Conservation (phyloP, 192 early-diverging fungal genomes). For the Endogone sp. region DNA sequence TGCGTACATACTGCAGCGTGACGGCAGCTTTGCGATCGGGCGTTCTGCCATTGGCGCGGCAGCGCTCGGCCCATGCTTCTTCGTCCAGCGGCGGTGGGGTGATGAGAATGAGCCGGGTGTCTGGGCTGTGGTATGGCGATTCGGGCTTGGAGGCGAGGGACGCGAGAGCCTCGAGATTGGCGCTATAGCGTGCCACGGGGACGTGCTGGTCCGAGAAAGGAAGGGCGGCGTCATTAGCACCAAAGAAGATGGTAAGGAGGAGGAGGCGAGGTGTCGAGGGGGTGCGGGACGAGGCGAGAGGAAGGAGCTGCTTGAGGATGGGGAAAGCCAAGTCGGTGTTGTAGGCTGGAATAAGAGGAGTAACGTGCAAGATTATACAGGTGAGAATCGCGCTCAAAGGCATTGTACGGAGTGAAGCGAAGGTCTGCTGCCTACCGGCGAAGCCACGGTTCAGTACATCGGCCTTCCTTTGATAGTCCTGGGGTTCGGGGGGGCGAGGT, state of each 20-base stretch:
- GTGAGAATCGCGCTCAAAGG: no score
- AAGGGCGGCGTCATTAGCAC: slow-evolving; percentile 75
- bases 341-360: slow-evolving; percentile 43
- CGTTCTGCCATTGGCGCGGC: slow-evolving; percentile 17
- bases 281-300: slow-evolving; percentile 20
- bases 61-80: slow-evolving; percentile 28
- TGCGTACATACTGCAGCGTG: slow-evolving; percentile 10
- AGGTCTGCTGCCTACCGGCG: slow-evolving; percentile 44
- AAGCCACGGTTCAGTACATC: slow-evolving; percentile 82
- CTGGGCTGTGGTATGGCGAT: slow-evolving; percentile 53
- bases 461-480: slow-evolving; percentile 60
- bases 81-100: slow-evolving; percentile 71
- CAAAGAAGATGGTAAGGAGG: slow-evolving; percentile 74
- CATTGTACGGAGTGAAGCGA: neutral
- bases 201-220: slow-evolving; percentile 50
- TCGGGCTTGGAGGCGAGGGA: slow-evolving; percentile 40
- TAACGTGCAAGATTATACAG: no score
- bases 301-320: slow-evolving; percentile 52
- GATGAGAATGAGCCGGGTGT: slow-evolving; percentile 61
- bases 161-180: slow-evolving; percentile 63
- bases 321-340: slow-evolving; percentile 57
- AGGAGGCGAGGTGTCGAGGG: slow-evolving; percentile 27
- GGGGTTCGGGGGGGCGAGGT: no score
- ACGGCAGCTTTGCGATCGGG: slow-evolving; percentile 35
- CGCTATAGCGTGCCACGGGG: slow-evolving; percentile 47